Base-by-base conservation (phyloP, 495 filamentous ascomycete genomes). In the Penicillium arizonense region DNA sequence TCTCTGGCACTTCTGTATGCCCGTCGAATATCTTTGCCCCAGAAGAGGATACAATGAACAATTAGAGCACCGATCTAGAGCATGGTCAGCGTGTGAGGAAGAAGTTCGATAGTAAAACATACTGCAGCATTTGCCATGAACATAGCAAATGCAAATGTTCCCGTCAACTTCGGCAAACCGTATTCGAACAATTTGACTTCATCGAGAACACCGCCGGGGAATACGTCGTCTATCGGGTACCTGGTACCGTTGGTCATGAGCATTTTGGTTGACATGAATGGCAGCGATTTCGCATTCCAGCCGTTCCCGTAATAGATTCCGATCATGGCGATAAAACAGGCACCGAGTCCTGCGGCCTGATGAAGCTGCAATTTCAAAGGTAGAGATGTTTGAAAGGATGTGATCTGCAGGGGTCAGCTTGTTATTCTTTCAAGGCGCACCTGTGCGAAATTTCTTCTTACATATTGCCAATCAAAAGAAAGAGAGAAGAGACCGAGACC, bases 391-490 rank as follows among this genome's bases (percentile, higher is more conserved):
- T 68, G 67, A 7, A 63, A 58, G 7, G 58, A 71, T 2, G 65
- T 71, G 54, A 65, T 67, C 67, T 72, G 36, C 7, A 8, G 12
- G 5, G 4, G 38, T 67, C 12, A 66, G 61, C 10, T 46, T 32
- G 2, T 37, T 33, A 10, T 18, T 28, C 18, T 30, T 20, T 26
- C 35, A 11, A 7, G 16, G 5, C 2, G 13, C n/a, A 6, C 12
- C 2, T 24, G 16, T 7, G 6, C 20, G 30, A 20, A 11, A 21
- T 3, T n/a, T 16, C 1, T 10, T 33, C 67, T 56, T 61, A 82
- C 73, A 55, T 82, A 84, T 64, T 84, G 77, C 80, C 80, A 84
- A 61, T 84, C 81, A 9, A 83, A 71, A 3, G 67, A 70, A 21
- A 82, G 39, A 21, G 60, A 68, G 24, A 84, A 69, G 1, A 81